These are phyloP conservation scores for Russula brevipes DNA, from an alignment of 768 basidiomycete species.

Conservation along the genomic window DNA sequence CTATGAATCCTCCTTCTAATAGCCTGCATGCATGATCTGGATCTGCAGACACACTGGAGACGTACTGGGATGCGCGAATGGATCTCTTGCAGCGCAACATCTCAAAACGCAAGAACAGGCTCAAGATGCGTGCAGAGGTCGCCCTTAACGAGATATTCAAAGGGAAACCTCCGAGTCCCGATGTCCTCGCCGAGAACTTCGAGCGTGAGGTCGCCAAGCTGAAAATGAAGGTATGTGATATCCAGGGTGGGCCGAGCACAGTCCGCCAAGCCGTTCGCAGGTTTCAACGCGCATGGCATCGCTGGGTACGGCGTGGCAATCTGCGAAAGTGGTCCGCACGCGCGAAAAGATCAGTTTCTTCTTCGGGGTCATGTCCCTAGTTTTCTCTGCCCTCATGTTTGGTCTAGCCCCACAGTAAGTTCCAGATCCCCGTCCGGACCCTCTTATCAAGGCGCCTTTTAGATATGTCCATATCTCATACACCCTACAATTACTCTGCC, in stretches of 20 bases:
- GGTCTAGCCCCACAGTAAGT: conserved; percentile 83
- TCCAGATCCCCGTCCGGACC: not conserved
- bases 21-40: conserved; percentile 8
- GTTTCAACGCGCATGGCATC: conserved; percentile 73
- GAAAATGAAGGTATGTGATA: conserved; percentile 65
- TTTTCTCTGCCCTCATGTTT: conserved; percentile 80
- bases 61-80: conserved; percentile 88
- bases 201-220: conserved; percentile 85
- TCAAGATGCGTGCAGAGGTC: conserved; percentile 79
- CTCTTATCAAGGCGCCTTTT: conserved; percentile 23
- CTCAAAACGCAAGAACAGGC: conserved; percentile 78
- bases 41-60: conserved; percentile 80
- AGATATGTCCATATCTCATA: conserved; percentile 90
- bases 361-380: conserved; percentile 85
- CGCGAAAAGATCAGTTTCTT: conserved; percentile 88
- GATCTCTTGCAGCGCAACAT: conserved; percentile 79
- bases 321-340: conserved; percentile 79
- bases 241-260: not conserved
- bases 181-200: conserved; percentile 66
- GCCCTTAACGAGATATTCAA: conserved; percentile 54
- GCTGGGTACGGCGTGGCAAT: conserved; percentile 85
- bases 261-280: conserved; percentile 36
- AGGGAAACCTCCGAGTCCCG: conserved; percentile 55
- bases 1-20: conserved; percentile 2
- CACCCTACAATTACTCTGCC: conserved; percentile 68